Base-by-base conservation (phyloP, 2,329 filamentous ascomycete species). In the Domatiomyces globalis region DNA sequence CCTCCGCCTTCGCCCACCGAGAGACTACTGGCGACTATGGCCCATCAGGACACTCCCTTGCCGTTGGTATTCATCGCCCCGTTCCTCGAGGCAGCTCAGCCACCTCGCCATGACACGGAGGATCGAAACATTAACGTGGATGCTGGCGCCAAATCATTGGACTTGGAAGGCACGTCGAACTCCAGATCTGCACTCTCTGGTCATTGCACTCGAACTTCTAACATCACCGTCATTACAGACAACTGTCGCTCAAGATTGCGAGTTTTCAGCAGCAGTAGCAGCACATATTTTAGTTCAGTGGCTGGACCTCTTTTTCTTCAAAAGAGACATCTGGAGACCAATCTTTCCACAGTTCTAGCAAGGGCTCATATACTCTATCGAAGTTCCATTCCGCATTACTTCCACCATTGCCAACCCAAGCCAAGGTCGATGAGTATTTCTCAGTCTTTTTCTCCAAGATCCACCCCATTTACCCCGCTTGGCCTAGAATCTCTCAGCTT, bases 241-340 rank as follows among this genome's bases (percentile, higher is more conserved):
- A 46, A 51, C 10, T 49, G 22, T 10, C 52, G 45, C 7, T 51
- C 52, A 17, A 17, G 49, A 43, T 39, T 43, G 15, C 43, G 43
- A n/a, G 45, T 51, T 8, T 43, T 51, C 29, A 44, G 50, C 49
- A 50, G 47, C 19, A 39, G 49, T 15, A 54, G 52, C 49, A 54
- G 52, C 18, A 48, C 43, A 5, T 50, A 54, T 25, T n/a, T 25
- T 54, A 33, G 45, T 42, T 2, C 50, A 54, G 22, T 54, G 49
- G 49, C 49, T 54, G 7, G 52, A 54, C 19, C 45, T 54, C n/a
- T 54, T 51, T 33, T 54, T 54, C 20, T 22, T 18, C 8, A 45
- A 42, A 17, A 17, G 33, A 17, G 19, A 48, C 46, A 49, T 49
- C 44, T 52, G 50, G 49, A 29, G 18, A 33, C 18, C 52, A 12